phyloP scores from a whole-genome alignment of 306 rosid species.

The Medicago truncatula region DNA sequence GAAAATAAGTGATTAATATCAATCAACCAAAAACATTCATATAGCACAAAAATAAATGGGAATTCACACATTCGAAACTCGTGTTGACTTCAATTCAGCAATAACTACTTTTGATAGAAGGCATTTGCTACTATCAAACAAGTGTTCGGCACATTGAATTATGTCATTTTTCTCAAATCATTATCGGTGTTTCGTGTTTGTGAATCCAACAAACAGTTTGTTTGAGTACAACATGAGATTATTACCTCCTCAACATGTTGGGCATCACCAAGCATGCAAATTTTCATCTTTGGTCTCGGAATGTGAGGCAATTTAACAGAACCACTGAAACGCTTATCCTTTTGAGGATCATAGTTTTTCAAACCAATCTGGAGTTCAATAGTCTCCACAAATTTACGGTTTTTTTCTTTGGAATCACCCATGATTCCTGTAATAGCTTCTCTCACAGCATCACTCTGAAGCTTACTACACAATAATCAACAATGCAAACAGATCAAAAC shows the following conservation, averaged over 20 bases:
- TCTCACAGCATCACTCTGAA: conserved; percentile 8
- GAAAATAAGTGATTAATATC: not conserved
- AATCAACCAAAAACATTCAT: not conserved
- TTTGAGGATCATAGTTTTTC: not conserved
- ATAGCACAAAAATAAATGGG: not conserved
- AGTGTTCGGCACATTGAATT: too few species aligned
- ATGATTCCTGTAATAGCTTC: conserved; percentile 7
- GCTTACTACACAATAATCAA: not conserved
- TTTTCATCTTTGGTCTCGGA: not conserved
- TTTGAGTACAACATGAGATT: not conserved
- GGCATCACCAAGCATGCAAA: conserved; percentile 9
- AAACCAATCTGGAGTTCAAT: not conserved
- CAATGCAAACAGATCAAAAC: not conserved
- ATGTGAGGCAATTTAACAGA: not conserved
- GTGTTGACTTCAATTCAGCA: too few species aligned
- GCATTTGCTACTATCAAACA: too few species aligned
- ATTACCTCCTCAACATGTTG: not conserved
- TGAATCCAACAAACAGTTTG: not conserved
- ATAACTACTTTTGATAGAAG: too few species aligned
- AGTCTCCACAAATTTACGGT: not conserved
- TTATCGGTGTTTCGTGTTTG: too few species aligned
- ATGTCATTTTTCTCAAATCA: too few species aligned
- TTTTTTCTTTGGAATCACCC: not conserved
- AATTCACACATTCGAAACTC: not conserved
- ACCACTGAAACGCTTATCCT: not conserved